Percentiles rank a stretch among this genome's conserved stretches.
phyloP scores from a whole-genome alignment of 164 flowering plant genomes.

The Vitis labrusca region DNA sequence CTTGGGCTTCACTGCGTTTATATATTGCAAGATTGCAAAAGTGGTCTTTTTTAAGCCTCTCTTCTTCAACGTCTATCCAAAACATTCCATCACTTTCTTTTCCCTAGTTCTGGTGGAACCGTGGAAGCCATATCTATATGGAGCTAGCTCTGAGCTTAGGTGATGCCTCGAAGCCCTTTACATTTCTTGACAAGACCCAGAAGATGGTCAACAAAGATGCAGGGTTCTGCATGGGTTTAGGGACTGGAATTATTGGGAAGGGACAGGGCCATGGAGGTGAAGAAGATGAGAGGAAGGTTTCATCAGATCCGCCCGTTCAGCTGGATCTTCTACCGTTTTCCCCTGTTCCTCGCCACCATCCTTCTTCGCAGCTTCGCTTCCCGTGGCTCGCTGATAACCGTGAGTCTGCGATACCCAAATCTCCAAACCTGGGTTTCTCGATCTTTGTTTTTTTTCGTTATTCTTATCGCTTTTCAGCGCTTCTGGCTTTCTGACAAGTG shows the following conservation, averaged over 20 bases:
- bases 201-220: slow-evolving; percentile 25
- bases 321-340: slow-evolving; percentile 40
- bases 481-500: background rate
- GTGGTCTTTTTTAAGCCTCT: slow-evolving; percentile 12
- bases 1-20: no score
- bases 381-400: slow-evolving; percentile 36
- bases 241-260: slow-evolving; percentile 1
- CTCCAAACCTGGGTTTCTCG: no score
- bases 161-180: slow-evolving; percentile 40
- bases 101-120: background rate
- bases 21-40: background rate
- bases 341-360: slow-evolving; percentile 23
- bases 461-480: background rate
- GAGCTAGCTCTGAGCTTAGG: slow-evolving; percentile 70
- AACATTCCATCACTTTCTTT: background rate
- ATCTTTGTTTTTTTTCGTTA: background rate
- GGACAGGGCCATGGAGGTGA: background rate
- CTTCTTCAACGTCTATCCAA: background rate
- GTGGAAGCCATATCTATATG: slow-evolving; percentile 25
- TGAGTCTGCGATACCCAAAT: slow-evolving; percentile 4
- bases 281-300: slow-evolving; percentile 13
- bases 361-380: slow-evolving; percentile 27
- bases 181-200: slow-evolving; percentile 30
- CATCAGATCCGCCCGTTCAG: slow-evolving; percentile 33
- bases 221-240: slow-evolving; percentile 40